These are phyloP conservation scores for Arthrobotrys sphaeroides DNA, from an alignment of 2,329 filamentous ascomycete species.

Conservation along the genomic window DNA sequence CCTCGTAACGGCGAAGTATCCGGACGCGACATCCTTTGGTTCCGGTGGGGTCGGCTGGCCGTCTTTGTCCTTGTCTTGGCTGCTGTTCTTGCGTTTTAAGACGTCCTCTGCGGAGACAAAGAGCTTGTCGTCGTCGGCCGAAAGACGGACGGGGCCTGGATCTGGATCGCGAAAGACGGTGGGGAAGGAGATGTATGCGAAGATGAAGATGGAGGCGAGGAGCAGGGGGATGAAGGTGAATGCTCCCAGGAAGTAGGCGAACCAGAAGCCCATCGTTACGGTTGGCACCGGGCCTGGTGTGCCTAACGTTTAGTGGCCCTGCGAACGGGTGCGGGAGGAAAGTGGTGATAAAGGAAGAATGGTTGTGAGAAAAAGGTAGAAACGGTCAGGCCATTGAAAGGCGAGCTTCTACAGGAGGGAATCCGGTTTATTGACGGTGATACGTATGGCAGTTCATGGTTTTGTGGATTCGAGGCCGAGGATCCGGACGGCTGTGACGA, in stretches of 20 bases:
- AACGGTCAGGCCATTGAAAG: constrained; percentile 21
- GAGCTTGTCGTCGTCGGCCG: constrained; percentile 72
- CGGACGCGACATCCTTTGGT: constrained; percentile 76
- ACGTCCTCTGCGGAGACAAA: constrained; percentile 70
- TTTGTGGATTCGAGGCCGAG: too few species aligned
- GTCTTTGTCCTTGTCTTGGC: constrained; percentile 38
- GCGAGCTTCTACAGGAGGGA: neutral
- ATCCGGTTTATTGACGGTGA: neutral
- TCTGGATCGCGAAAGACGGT: constrained; percentile 61
- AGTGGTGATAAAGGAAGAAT: neutral
- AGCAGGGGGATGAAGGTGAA: constrained; percentile 85
- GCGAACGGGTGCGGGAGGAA: constrained; percentile 3
- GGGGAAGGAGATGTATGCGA: constrained; percentile 76
- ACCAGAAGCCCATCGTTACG: constrained; percentile 66
- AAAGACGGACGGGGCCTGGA: constrained; percentile 60
- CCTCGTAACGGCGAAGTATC: constrained; percentile 93
- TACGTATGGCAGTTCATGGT: constrained; percentile 16
- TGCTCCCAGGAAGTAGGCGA: constrained; percentile 84
- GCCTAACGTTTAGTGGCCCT: constrained; percentile 5
- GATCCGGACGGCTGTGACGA: neutral
- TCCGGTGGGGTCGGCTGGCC: neutral
- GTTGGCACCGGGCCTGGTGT: constrained; percentile 4
- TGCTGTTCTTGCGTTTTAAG: constrained; percentile 66
- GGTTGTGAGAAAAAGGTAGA: neutral
- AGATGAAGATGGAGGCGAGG: constrained; percentile 69